phyloP scores from a whole-genome alignment of 768 basidiomycete species.

The Boletellus sp. region DNA sequence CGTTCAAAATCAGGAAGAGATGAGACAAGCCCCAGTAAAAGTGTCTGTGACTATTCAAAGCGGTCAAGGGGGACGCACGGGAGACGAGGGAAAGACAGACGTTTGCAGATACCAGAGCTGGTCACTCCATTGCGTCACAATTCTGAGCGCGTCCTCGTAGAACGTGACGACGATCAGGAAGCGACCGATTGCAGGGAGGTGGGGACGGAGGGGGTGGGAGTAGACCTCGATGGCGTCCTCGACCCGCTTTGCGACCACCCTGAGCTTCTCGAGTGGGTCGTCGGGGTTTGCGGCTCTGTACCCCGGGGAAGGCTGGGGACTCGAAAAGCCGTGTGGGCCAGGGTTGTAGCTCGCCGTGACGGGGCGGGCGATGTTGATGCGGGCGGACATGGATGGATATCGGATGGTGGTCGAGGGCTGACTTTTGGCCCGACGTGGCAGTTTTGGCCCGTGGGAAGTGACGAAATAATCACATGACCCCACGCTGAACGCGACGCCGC shows the following conservation, averaged over 20 bases:
- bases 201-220: slow-evolving; percentile 89
- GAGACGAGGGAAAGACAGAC: slow-evolving; percentile 45
- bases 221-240: slow-evolving; percentile 93
- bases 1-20: slow-evolving; percentile 86
- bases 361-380: slow-evolving; percentile 80
- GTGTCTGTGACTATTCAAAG: slow-evolving; percentile 69
- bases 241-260: slow-evolving; percentile 64
- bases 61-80: slow-evolving; percentile 5
- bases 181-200: slow-evolving; percentile 90
- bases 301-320: slow-evolving; percentile 62
- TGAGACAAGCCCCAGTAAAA: slow-evolving; percentile 97
- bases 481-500: background rate
- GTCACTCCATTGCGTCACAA: slow-evolving; percentile 92
- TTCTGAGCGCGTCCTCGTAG: slow-evolving; percentile 92
- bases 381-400: slow-evolving; percentile 66
- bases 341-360: slow-evolving; percentile 53
- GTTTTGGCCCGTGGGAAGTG: slow-evolving; percentile 20
- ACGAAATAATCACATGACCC: slow-evolving; percentile 21
- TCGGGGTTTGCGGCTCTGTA: slow-evolving; percentile 80
- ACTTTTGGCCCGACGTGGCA: slow-evolving; percentile 24
- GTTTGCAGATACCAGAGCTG: slow-evolving; percentile 98
- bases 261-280: slow-evolving; percentile 76
- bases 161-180: slow-evolving; percentile 98
- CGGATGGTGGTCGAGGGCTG: background rate
- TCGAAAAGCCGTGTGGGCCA: slow-evolving; percentile 80